These are phyloP conservation scores for Penicillium italicum DNA, from an alignment of 2,329 filamentous ascomycete species.

Conservation along the genomic window DNA sequence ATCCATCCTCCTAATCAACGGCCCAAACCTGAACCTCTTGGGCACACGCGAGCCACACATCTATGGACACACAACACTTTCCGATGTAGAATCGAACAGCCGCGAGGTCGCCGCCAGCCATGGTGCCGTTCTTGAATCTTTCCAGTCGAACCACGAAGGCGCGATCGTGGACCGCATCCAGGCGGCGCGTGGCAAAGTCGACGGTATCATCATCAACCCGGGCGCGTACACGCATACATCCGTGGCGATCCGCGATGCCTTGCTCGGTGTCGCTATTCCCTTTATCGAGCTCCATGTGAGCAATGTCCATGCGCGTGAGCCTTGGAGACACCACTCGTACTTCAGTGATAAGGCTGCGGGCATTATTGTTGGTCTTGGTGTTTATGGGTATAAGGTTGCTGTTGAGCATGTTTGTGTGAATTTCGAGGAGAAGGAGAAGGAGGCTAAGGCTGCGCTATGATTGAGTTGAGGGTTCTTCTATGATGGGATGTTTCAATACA, in stretches of 20 bases:
- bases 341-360: constrained; percentile 72
- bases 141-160: constrained; percentile 78
- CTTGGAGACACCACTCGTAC: constrained; percentile 66
- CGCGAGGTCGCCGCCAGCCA: constrained; percentile 50
- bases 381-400: constrained; percentile 59
- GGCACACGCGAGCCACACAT: constrained; percentile 70
- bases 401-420: constrained; percentile 51
- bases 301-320: constrained; percentile 69
- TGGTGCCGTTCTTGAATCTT: constrained; percentile 53
- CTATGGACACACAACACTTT: constrained; percentile 67
- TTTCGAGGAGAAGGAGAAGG: constrained; percentile 33
- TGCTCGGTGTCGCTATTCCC: constrained; percentile 65
- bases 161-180: constrained; percentile 72
- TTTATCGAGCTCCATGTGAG: constrained; percentile 76
- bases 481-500: background rate
- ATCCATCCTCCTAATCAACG: constrained; percentile 69
- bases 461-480: background rate
- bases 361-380: constrained; percentile 67
- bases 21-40: constrained; percentile 78
- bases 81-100: constrained; percentile 55
- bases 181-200: constrained; percentile 55
- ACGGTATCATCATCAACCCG: constrained; percentile 68
- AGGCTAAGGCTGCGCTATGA: constrained; percentile 21
- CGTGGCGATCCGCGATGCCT: constrained; percentile 70
- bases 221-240: constrained; percentile 73